Conservation (phyloP, 257 asterid species). For the Fraxinus excelsior region DNA sequence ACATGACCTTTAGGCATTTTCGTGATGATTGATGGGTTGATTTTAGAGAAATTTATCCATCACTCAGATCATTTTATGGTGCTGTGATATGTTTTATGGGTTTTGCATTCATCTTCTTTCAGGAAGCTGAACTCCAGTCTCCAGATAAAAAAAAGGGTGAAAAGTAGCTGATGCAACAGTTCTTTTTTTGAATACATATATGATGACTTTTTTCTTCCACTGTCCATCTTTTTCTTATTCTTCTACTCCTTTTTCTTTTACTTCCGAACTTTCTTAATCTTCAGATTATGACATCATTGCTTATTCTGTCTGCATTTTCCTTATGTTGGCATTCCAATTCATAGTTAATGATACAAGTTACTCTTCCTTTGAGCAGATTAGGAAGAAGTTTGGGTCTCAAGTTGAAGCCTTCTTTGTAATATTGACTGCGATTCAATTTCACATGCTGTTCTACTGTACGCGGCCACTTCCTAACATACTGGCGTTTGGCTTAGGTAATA, state of each 20-base stretch:
- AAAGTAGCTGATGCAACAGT: neutral
- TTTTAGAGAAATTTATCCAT: neutral
- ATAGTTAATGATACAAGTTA: conserved; percentile 25
- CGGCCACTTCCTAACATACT: conserved; percentile 94
- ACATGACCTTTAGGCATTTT: neutral
- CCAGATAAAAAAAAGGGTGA: neutral
- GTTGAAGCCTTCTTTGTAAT: conserved; percentile 88
- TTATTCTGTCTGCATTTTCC: conserved; percentile 5
- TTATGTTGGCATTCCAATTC: conserved; percentile 4
- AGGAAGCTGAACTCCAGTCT: conserved; percentile 9
- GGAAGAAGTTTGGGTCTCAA: conserved; percentile 79
- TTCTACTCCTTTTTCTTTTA: neutral
- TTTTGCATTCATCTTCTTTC: conserved; percentile 16
- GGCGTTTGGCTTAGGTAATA: conserved; percentile 88
- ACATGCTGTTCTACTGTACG: conserved; percentile 88
- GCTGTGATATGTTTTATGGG: conserved; percentile 8
- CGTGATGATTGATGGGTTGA: neutral
- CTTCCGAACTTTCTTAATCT: conserved; percentile 7
- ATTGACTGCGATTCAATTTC: conserved; percentile 85
- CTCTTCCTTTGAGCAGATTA: conserved; percentile 59
- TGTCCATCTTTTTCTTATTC: neutral
- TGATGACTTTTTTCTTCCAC: neutral
- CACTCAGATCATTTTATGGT: conserved; percentile 3
- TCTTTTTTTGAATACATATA: too few species aligned
- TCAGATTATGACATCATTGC: neutral